A percentile compares a stretch with the other conserved stretches of the same genome.
Evolutionary conservation across 306 rosid genomes (phyloP).

Genomic region (Aeschynomene evenia): DNA sequence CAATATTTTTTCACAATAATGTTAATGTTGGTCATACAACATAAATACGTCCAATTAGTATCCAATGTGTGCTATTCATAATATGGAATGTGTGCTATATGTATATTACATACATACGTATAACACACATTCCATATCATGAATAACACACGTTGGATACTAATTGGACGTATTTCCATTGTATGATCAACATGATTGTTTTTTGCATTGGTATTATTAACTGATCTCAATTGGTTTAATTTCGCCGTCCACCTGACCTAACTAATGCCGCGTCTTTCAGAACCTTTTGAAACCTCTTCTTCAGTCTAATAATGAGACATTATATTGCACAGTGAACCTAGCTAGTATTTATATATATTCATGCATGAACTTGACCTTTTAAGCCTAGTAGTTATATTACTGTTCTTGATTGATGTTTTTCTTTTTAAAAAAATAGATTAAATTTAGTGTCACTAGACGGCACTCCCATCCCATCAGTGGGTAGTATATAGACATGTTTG

Average conservation of each 20-base stretch:
- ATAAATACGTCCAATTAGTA: no score
- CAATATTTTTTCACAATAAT: no score
- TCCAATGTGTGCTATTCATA: no score
- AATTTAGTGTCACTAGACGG: neutral
- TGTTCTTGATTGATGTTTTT: neutral
- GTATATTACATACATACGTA: no score
- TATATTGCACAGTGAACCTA: neutral
- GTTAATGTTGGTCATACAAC: no score
- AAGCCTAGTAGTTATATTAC: neutral
- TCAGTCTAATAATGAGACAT: neutral
- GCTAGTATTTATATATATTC: neutral
- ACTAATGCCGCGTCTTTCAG: slow-evolving; percentile 25
- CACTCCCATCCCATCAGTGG: neutral
- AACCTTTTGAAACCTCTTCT: slow-evolving; percentile 27
- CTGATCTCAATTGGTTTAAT: neutral
- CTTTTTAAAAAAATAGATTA: neutral
- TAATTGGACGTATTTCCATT: no score
- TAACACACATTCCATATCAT: no score
- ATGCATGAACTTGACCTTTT: neutral
- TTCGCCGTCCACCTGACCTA: slow-evolving; percentile 29
- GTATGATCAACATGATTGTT: no score
- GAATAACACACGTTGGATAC: no score
- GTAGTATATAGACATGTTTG: neutral
- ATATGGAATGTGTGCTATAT: no score
- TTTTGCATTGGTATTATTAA: neutral